Conservation (phyloP, 225 moss, liverwort and hornwort genomes). For the Antitrichia curtipendula region DNA sequence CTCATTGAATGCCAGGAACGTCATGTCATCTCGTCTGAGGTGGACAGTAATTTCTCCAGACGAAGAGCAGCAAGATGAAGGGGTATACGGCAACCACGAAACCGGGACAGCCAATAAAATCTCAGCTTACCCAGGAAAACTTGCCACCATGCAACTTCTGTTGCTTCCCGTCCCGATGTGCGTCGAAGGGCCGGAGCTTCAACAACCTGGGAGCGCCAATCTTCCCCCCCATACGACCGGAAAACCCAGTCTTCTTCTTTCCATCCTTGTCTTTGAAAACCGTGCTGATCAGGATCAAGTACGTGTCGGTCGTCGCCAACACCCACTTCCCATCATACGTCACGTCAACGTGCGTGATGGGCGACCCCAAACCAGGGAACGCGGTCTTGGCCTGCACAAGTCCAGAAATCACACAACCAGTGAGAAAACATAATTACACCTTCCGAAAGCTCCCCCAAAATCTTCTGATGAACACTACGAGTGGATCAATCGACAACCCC, state of each 20-base stretch:
- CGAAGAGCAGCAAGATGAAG: neutral
- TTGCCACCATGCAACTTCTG: constrained; percentile 82
- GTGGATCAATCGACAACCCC: neutral
- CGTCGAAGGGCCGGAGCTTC: constrained; percentile 75
- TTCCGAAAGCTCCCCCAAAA: neutral
- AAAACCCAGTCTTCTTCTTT: constrained; percentile 64
- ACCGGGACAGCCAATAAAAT: neutral
- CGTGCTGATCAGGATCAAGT: constrained; percentile 86
- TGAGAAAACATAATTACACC: neutral
- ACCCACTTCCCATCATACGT: constrained; percentile 97
- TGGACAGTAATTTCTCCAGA: neutral
- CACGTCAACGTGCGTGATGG: constrained; percentile 95
- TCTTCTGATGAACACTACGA: neutral
- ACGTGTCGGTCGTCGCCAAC: constrained; percentile 87
- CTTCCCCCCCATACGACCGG: constrained; percentile 69
- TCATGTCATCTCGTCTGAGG: neutral
- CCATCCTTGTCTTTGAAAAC: constrained; percentile 88
- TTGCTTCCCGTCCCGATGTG: constrained; percentile 43
- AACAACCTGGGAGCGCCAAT: constrained; percentile 77
- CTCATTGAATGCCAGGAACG: neutral
- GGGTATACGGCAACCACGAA: neutral
- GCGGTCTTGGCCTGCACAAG: constrained; percentile 75
- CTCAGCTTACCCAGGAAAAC: constrained; percentile 72
- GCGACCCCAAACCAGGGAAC: constrained; percentile 80
- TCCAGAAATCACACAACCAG: neutral